Conservation (phyloP, 2,329 filamentous ascomycete species). For the Penicillium sp. region DNA sequence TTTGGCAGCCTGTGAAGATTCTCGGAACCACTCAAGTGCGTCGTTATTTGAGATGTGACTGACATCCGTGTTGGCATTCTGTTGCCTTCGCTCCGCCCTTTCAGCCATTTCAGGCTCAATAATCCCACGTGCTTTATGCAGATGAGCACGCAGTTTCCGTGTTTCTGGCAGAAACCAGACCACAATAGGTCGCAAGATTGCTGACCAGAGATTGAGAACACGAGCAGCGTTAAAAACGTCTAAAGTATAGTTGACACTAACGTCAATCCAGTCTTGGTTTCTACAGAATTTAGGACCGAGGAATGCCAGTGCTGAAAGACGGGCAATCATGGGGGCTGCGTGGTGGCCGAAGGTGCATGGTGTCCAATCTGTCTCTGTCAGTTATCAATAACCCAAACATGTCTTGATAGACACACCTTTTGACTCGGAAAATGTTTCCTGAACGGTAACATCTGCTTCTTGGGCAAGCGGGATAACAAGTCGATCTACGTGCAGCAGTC, state of each 20-base stretch:
- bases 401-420: background rate
- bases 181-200: slow-evolving; percentile 32
- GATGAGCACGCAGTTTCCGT: slow-evolving; percentile 27
- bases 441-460: slow-evolving; percentile 18
- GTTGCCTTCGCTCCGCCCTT: background rate
- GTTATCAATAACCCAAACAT: background rate
- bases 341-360: background rate
- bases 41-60: background rate
- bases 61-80: background rate
- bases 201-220: slow-evolving; percentile 37
- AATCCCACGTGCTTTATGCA: slow-evolving; percentile 32
- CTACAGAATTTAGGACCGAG: slow-evolving; percentile 9
- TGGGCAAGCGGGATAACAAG: slow-evolving; percentile 14
- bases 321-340: slow-evolving; percentile 6
- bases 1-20: background rate
- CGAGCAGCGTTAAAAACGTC: slow-evolving; percentile 15
- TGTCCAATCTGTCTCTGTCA: slow-evolving; percentile 6
- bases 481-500: background rate
- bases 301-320: slow-evolving; percentile 11
- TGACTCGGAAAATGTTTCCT: background rate
- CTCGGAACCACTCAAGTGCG: background rate
- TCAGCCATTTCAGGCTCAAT: slow-evolving; percentile 15
- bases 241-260: slow-evolving; percentile 10
- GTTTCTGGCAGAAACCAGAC: slow-evolving; percentile 39
- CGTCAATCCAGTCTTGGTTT: slow-evolving; percentile 7